Base-by-base conservation (phyloP, 2,329 filamentous ascomycete genomes). In the Beauveria rudraprayagi region DNA sequence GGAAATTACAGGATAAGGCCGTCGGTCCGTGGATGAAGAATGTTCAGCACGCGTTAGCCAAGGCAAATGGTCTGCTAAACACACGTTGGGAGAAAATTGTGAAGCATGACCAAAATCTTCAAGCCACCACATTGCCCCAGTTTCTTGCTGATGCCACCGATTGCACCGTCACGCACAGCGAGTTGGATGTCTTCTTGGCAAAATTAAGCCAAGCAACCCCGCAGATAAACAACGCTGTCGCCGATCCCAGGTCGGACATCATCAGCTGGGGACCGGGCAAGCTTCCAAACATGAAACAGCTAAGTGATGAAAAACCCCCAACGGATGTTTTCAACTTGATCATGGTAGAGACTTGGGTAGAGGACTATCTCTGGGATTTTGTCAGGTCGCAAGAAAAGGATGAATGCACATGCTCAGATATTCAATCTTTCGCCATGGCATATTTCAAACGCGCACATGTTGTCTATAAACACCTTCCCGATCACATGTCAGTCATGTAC, bases 401-500 rank as follows among this genome's bases (percentile, higher is more conserved):
- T 10, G 24, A 50, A 0, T n/a, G 44, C 0, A 70, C 70, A 5
- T 78, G 73, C 56, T 17, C n/a, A 0, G 30, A 61, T 4, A 67
- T 80, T 1, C 63, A 58, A 44, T 14, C 10, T 0, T 54, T 74
- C 4, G 72, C 79, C 1, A 48, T 67, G 2, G 16, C 46, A 0
- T 82, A 82, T 59, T 67, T 75, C 44, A 5, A 17, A 0, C 16
- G 47, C 3, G 75, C 75, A 0, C 46, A 30, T 0, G 0, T 1
- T 0, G 9, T 40, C 0, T 85, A 84, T 48, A 2, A 58, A 0
- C 63, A 56, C 0, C 74, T 77, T 7, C 78, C 83, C 0, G 76
- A 80, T 59, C 71, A 69, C 1, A 64, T 72, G 0, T 87, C 85
- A 0, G 54, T 78, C 3, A 84, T 85, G 78, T 63, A 83, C 1